Base-by-base conservation (phyloP, 495 filamentous ascomycete genomes). In the Terfezia claveryi region DNA sequence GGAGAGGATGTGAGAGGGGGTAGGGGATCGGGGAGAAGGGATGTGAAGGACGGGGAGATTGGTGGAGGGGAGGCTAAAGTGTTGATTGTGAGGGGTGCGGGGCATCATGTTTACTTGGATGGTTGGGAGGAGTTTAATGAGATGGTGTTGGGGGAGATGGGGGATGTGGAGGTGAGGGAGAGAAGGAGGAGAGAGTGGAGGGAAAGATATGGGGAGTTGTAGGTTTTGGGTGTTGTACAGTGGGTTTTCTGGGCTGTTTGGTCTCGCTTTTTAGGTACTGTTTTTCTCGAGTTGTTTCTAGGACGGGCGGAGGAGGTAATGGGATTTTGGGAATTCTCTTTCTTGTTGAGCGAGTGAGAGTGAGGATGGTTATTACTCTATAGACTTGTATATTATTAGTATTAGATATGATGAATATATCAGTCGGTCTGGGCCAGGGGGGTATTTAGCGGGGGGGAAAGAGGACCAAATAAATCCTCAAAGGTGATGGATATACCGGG, bases 71-170 rank as follows among this genome's bases (percentile, higher is more conserved):
- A 75, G 32, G 85, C 82, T 8, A 94, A 87, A 68, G 88, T 95
- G n/a, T 61, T 85, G 7, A 71, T 94, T 55, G 81, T 98, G 27
- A 73, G 75, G 56, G 77, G 79, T 50, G 86, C 92, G 1, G 91
- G 91, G 0, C 91, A 98, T 66, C 91, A 98, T 70, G 62, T 98
- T 11, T 96, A 98, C 67, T 69, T 98, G 17, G 89, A 95, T 62
- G 87, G 85, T 36, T 81, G 77, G 67, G 78, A 91, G 61, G 80
- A 94, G 63, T 98, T 96, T 67, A 96, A 98, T 67, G 67, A 74
- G 36, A 69, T 82, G 23, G 76, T 94, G 59, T 62, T 73, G 36
- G 68, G 76, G 55, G 88, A 95, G 69, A 80, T 96, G 80, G 76
- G 78, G 61, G 88, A 92, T 57, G 78, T 83, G 16, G 67, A 67